Evolutionary conservation across 169 alveolate species (phyloP).

Genomic region (Cryptosporidium viatorum): DNA sequence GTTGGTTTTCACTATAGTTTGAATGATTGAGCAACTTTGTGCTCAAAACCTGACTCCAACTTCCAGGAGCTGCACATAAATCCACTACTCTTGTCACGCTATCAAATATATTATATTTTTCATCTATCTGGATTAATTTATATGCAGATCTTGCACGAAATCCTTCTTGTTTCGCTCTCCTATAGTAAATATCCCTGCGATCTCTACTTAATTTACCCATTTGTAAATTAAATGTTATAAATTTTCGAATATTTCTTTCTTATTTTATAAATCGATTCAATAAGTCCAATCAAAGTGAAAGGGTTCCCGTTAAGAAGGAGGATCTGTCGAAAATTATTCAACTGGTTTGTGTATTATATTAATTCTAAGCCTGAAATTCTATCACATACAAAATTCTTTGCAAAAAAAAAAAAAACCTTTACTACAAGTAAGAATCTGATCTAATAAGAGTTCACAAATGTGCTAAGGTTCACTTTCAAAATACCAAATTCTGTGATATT

Average conservation of each 20-base stretch:
- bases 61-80: conserved; percentile 99
- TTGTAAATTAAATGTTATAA: not conserved
- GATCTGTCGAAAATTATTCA: not conserved
- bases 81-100: conserved; percentile 92
- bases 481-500: too few relatives aligned
- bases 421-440: not conserved
- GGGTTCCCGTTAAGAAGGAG: not conserved
- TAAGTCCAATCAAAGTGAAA: conserved; percentile 45
- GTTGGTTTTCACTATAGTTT: not conserved
- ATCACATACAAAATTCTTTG: too few relatives aligned
- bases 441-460: not conserved
- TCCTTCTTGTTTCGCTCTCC: conserved; percentile 98
- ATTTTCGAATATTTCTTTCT: not conserved
- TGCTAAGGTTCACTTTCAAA: not conserved
- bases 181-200: conserved; percentile 94
- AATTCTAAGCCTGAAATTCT: not conserved
- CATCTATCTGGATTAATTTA: conserved; percentile 94
- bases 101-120: conserved; percentile 88
- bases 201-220: conserved; percentile 93
- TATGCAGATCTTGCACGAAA: conserved; percentile 97
- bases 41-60: conserved; percentile 95
- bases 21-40: conserved; percentile 70
- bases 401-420: not conserved
- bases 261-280: conserved; percentile 28
- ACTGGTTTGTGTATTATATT: not conserved